Base-by-base conservation (phyloP, 1,284 basidiomycete species). In the Pulchroboletus neoregius region DNA sequence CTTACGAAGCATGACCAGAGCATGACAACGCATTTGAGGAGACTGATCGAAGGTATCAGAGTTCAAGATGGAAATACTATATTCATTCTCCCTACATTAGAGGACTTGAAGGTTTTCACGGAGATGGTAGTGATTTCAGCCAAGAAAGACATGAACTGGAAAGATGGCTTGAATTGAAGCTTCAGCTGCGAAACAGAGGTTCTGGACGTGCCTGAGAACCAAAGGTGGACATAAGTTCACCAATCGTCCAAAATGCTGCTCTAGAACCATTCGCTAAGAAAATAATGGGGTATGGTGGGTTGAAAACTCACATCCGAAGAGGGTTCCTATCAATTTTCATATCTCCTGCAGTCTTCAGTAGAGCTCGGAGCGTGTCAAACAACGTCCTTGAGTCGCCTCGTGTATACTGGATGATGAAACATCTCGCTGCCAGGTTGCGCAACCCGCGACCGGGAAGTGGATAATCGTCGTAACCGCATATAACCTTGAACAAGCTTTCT, bases 91-190 rank as follows among this genome's bases (percentile, higher is more conserved):
- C 81, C 51, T 53, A 91, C 91, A 55, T 71, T 76, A 31, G 87
- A 91, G 11, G 82, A 80, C 51, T 80, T 83, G 51, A 80, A 74
- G 0, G 82, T 79, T 65, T 84, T 89, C 39, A 89, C 64, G 0
- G 82, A 74, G 0, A 81, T 71, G 1, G 75, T 70, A 15, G 80
- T 72, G 30, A 94, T 87, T 62, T 97, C 94, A 36, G 85, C 78
- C 81, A 94, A 88, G 57, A 93, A 86, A 0, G 92, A 95, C 94
- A 96, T 97, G 65, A 94, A 85, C 87, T 96, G 23, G 39, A 39
- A 40, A 31, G 43, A 39, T 20, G 22, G n/a, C 16, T 26, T 34
- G 26, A 37, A 37, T 39, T 10, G 7, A 45, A 28, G 13, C 6
- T 30, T 30, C 13, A 24, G n/a, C n/a, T 20, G 6, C 5, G n/a